Evolutionary conservation across 768 basidiomycete species (phyloP).

Genomic region (Krasilnikovozyma curviuscula): DNA sequence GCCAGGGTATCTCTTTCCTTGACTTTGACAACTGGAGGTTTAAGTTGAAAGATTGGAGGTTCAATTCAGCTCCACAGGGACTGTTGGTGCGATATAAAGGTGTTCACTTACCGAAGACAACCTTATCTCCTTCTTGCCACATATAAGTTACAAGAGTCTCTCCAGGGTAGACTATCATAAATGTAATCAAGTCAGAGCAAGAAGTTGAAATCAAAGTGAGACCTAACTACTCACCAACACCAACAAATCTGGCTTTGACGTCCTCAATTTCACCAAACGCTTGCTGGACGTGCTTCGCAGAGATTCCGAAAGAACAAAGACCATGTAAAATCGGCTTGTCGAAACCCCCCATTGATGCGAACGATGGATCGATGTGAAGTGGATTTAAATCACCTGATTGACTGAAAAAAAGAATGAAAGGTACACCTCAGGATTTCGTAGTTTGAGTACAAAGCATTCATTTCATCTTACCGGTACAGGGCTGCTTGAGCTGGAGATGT

Average conservation of each 20-base stretch:
- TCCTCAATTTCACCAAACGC: constrained; percentile 67
- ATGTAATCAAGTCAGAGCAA: constrained; percentile 3
- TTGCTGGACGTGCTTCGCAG: constrained; percentile 80
- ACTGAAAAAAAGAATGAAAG: too few relatives aligned
- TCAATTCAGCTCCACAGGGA: too few relatives aligned
- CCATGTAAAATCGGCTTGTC: constrained; percentile 57
- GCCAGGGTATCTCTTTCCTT: constrained; percentile 62
- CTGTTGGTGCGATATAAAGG: not conserved
- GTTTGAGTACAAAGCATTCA: too few relatives aligned
- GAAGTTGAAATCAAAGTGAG: not conserved
- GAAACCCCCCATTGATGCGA: constrained; percentile 87
- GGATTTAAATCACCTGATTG: constrained; percentile 85
- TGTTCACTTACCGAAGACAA: constrained; percentile 64
- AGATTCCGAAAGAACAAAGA: constrained; percentile 77
- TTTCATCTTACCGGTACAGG: constrained; percentile 62
- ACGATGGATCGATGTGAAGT: constrained; percentile 78
- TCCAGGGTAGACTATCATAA: constrained; percentile 56
- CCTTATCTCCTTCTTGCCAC: constrained; percentile 89
- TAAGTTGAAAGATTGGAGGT: too few relatives aligned
- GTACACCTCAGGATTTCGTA: too few relatives aligned
- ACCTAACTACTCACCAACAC: not conserved
- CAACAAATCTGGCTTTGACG: constrained; percentile 69
- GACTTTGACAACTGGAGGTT: constrained; percentile 50
- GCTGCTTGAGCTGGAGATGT: constrained; percentile 68
- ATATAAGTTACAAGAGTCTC: constrained; percentile 89